Evolutionary conservation across 148 eudicot genomes (phyloP).

Genomic region (Talinum fruticosum): DNA sequence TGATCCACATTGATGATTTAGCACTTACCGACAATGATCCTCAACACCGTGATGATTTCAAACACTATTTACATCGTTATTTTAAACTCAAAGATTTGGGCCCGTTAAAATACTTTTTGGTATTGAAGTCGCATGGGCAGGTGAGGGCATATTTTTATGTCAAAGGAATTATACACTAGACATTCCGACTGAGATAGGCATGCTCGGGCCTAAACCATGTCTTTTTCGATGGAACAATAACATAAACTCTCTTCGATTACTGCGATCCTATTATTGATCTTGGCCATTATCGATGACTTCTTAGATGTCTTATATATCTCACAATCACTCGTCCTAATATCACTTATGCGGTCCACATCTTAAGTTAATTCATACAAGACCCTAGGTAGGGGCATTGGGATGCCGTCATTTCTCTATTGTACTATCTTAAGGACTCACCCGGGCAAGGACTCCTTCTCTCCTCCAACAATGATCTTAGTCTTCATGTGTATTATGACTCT

Average conservation of each 20-base stretch:
- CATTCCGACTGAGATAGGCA: neutral
- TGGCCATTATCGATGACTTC: neutral
- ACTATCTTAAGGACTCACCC: neutral
- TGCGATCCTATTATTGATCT: neutral
- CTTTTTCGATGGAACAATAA: neutral
- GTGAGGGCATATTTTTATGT: neutral
- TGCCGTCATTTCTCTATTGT: neutral
- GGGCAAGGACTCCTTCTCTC: neutral
- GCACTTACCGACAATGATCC: no score
- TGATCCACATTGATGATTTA: no score
- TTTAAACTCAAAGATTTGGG: no score
- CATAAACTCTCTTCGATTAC: neutral
- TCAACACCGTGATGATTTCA: no score
- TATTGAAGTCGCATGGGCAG: no score
- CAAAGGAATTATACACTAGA: constrained; percentile 4
- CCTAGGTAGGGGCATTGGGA: neutral
- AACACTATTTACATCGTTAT: no score
- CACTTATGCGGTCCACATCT: neutral
- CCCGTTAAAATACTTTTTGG: no score
- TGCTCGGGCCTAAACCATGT: neutral
- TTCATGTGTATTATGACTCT: neutral
- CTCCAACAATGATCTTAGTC: neutral
- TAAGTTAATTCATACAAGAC: neutral
- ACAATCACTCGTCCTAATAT: neutral
- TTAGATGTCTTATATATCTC: neutral